Evolutionary conservation across 2,329 filamentous ascomycete species (phyloP), one percentile per base, ranked within the genome.

Genomic region (Cladosporium sphaerospermum): DNA sequence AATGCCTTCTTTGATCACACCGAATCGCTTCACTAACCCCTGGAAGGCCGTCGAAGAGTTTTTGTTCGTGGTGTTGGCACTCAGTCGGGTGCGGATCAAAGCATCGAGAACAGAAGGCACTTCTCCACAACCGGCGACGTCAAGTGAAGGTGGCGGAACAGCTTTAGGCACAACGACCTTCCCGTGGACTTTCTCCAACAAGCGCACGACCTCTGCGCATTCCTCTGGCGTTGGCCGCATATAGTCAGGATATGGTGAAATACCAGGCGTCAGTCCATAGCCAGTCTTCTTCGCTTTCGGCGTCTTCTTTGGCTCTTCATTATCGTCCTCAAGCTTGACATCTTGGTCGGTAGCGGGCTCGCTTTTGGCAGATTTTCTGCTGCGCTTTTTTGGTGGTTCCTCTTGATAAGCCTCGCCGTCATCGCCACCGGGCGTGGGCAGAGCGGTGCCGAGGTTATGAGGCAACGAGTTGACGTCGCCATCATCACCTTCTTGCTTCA

Each of bases 81-180:
- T 83, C 8, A 85, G 74, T 2, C 81, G 71, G 0, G 82, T 85
- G 7, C 82, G 76, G 53, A 85, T 78, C 4, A 85, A 70, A 0
- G 82, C 82, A 63, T 85, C 82, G 2, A 85, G 73, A 0, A 85
- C 80, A 2, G 79, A 83, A 0, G 82, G 82, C 1, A 84, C 81
- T 65, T 85, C 82, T 33, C 82, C 82, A 58, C 82, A 85, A 14
- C 89, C 89, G 10, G 89, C 82, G 3, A 88, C 77, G 7, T 82
- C 81, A 5, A 87, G 73, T 4, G 86, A 88, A 0, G 88, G 86
- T 4, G 79, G 74, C 1, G 86, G 85, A 8, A 91, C 81, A 1
- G 75, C 78, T n/a, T 80, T 74, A 0, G 89, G 89, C 1, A 79
- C 76, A 44, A 74, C 73, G 11, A 85, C 77, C 51, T 81, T 75